Evolutionary conservation across 1,284 basidiomycete species (phyloP).

Genomic region (Taiwanofungus camphoratus): DNA sequence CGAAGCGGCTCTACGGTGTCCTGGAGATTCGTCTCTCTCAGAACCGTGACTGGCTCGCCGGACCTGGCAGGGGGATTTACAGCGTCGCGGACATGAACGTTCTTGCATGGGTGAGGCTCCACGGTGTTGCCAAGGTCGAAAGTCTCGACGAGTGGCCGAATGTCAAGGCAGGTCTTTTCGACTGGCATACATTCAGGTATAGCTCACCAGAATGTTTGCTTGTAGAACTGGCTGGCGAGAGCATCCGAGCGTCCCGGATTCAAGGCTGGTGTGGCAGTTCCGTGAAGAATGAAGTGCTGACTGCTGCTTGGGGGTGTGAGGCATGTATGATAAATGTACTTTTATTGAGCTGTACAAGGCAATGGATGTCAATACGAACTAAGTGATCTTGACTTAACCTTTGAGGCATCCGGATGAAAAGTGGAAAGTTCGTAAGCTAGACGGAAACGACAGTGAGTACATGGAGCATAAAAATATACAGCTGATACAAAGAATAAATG

Average conservation of each 20-base stretch:
- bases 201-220: neutral
- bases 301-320: neutral
- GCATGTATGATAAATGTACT: neutral
- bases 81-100: conserved; percentile 64
- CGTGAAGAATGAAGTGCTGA: conserved; percentile 4
- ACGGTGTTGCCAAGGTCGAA: conserved; percentile 42
- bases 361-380: too few relatives aligned
- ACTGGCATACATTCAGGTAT: neutral
- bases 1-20: conserved; percentile 71
- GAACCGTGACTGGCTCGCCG: conserved; percentile 65
- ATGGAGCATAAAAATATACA: conserved; percentile 6
- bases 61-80: conserved; percentile 59
- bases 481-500: conserved; percentile 18
- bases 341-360: too few relatives aligned
- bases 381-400: too few relatives aligned
- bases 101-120: conserved; percentile 46
- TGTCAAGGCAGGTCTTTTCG: conserved; percentile 22
- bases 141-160: conserved; percentile 35
- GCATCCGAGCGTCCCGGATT: conserved; percentile 19
- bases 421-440: neutral
- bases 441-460: too few relatives aligned
- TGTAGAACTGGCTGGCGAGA: conserved; percentile 23
- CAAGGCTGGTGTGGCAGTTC: conserved; percentile 23
- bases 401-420: neutral
- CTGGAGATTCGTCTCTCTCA: conserved; percentile 60